Evolutionary conservation across 2,329 filamentous ascomycete genomes (phyloP).

Genomic region (Fusarium sp.): DNA sequence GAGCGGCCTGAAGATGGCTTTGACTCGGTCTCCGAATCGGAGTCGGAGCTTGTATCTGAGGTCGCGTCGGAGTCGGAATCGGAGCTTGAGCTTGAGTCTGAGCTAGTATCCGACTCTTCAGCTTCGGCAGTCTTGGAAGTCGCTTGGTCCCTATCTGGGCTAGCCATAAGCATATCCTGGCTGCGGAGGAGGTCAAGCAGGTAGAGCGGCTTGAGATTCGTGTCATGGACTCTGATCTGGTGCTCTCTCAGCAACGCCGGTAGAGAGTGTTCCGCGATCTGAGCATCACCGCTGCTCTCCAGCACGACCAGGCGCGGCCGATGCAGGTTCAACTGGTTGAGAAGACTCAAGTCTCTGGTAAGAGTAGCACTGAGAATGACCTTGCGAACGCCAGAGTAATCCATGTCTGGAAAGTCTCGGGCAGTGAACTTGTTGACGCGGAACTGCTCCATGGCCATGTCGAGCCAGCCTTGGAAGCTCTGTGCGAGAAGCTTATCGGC

Average conservation of each 20-base stretch:
- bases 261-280: constrained; percentile 65
- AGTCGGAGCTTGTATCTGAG: constrained; percentile 49
- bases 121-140: constrained; percentile 49
- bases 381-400: constrained; percentile 75
- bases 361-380: constrained; percentile 92
- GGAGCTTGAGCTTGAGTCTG: constrained; percentile 44
- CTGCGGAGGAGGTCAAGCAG: constrained; percentile 81
- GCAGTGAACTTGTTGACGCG: constrained; percentile 63
- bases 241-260: constrained; percentile 74
- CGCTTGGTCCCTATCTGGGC: constrained; percentile 22
- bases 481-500: constrained; percentile 92
- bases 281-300: constrained; percentile 66
- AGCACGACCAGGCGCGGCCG: constrained; percentile 83
- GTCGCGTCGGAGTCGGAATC: constrained; percentile 48
- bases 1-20: constrained; percentile 23
- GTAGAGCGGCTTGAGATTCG: constrained; percentile 83
- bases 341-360: constrained; percentile 85
- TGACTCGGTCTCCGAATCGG: constrained; percentile 49
- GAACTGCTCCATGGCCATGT: constrained; percentile 75
- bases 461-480: constrained; percentile 92
- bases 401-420: constrained; percentile 67
- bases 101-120: constrained; percentile 53
- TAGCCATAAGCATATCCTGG: constrained; percentile 59
- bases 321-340: constrained; percentile 78
- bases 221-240: constrained; percentile 76